Percentiles rank a stretch among this genome's conserved stretches.
phyloP scores from a whole-genome alignment of 371 early-diverging fungal species.

The Mortierella sp. region DNA sequence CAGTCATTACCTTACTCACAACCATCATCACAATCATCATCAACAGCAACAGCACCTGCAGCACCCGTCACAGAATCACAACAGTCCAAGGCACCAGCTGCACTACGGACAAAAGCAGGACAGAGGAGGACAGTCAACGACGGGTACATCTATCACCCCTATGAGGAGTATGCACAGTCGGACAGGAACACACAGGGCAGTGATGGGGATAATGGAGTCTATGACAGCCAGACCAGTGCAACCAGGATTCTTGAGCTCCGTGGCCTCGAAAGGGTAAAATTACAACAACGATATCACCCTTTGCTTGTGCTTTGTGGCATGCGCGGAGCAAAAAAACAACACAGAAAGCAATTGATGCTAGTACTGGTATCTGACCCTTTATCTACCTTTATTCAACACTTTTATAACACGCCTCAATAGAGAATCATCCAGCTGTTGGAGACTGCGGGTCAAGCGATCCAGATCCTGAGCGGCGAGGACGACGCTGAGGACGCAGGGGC shows the following conservation, averaged over 20 bases:
- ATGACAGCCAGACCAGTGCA: conserved; percentile 35
- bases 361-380: neutral
- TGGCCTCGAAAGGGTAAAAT: conserved; percentile 51
- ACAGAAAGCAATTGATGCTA: too few species aligned
- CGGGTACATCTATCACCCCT: conserved; percentile 49
- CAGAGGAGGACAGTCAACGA: conserved; percentile 27
- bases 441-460: conserved; percentile 55
- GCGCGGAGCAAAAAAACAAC: neutral
- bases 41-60: neutral
- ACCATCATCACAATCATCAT: neutral
- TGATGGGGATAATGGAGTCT: neutral
- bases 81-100: neutral
- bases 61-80: neutral
- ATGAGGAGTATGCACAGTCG: conserved; percentile 12
- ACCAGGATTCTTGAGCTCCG: conserved; percentile 49
- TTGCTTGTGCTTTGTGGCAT: too few species aligned
- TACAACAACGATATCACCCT: too few species aligned
- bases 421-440: conserved; percentile 51
- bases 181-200: neutral
- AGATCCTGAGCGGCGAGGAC: conserved; percentile 45
- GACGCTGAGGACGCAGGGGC: conserved; percentile 26
- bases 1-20: conserved; percentile 6
- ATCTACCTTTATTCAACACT: neutral
- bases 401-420: conserved; percentile 7
- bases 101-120: conserved; percentile 5